Evolutionary conservation across 371 early-diverging fungal genomes (phyloP).

Genomic region (Mucor lusitanicus): DNA sequence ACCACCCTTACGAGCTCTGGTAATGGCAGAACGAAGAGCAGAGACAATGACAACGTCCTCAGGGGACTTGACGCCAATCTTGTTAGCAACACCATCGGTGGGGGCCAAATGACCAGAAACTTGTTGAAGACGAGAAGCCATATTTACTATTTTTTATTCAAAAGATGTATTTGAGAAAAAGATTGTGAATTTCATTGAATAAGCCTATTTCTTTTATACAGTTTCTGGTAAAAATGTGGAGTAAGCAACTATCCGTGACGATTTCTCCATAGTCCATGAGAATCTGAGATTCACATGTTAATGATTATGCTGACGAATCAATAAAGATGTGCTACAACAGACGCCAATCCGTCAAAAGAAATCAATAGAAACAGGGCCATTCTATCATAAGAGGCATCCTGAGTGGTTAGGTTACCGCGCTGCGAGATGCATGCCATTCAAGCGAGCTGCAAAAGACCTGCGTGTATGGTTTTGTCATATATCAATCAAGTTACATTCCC

Average conservation of each 20-base stretch:
- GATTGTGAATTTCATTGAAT: neutral
- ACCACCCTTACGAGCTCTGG: conserved; percentile 90
- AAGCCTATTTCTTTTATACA: conserved; percentile 2
- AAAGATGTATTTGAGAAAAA: neutral
- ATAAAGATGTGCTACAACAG: neutral
- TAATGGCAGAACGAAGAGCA: conserved; percentile 91
- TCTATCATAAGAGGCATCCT: neutral
- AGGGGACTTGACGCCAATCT: conserved; percentile 79
- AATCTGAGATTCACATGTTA: conserved; percentile 20
- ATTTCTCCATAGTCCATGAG: conserved; percentile 15
- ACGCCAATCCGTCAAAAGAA: neutral
- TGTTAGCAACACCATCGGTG: conserved; percentile 50
- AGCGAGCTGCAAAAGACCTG: neutral
- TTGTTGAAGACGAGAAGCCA: conserved; percentile 73
- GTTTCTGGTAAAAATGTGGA: conserved; percentile 16
- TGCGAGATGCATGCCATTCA: neutral
- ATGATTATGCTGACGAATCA: conserved; percentile 25
- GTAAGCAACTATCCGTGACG: conserved; percentile 20
- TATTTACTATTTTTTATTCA: conserved; percentile 12
- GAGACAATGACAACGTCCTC: conserved; percentile 87
- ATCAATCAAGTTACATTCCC: neutral
- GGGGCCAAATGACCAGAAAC: conserved; percentile 74
- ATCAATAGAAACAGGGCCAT: neutral
- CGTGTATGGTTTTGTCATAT: neutral
- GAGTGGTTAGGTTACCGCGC: neutral